phyloP scores from a whole-genome alignment of 352 stramenopile genomes.

The Phytophthora sp. region DNA sequence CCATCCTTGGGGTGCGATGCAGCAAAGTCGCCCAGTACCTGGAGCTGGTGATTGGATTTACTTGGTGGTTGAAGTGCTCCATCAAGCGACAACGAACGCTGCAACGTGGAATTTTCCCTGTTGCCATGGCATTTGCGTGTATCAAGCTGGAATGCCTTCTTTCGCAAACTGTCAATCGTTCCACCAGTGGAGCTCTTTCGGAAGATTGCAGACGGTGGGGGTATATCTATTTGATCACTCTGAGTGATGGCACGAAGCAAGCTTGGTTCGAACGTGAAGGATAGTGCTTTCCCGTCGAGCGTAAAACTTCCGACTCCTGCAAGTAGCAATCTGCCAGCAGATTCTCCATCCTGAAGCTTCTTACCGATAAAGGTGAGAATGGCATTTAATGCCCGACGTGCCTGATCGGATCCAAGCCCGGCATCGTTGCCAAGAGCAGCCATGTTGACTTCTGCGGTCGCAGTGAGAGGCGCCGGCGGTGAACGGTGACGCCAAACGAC shows the following conservation, averaged over 20 bases:
- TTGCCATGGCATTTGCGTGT: neutral
- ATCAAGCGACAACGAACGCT: conserved; percentile 28
- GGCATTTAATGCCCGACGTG: conserved; percentile 47
- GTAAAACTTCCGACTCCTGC: conserved; percentile 42
- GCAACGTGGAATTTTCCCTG: conserved; percentile 1
- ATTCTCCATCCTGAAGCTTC: conserved; percentile 38
- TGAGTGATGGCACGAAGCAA: conserved; percentile 34
- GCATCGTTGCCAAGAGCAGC: conserved; percentile 46
- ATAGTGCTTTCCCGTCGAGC: conserved; percentile 51
- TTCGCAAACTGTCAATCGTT: conserved; percentile 5
- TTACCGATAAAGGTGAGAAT: conserved; percentile 46
- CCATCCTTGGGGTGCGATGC: neutral
- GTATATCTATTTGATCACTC: conserved; percentile 10
- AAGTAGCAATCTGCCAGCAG: conserved; percentile 33
- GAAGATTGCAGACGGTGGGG: conserved; percentile 12
- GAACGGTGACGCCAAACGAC: conserved; percentile 45
- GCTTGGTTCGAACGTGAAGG: conserved; percentile 49
- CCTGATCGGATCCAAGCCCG: conserved; percentile 51
- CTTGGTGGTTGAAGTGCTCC: neutral
- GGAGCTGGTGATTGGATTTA: conserved; percentile 6
- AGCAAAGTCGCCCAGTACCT: conserved; percentile 2
- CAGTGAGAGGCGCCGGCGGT: conserved; percentile 48
- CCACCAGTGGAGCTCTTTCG: conserved; percentile 1
- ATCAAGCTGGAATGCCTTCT: conserved; percentile 10
- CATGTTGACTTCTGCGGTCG: conserved; percentile 53